Conservation (phyloP, 345 rosid species). For the Ceriops zippeliana region DNA sequence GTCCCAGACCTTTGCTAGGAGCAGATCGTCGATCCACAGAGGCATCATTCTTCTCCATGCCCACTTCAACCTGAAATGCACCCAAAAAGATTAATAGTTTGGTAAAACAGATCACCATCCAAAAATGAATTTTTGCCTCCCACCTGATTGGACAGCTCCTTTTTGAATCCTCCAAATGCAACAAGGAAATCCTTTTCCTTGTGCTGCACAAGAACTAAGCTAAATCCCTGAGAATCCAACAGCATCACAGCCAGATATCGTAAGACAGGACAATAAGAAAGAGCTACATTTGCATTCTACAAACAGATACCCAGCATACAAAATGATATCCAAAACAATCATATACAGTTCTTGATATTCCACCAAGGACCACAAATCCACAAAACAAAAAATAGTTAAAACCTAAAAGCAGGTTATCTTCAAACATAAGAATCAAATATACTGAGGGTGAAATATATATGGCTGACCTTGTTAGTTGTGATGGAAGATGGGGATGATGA, state of each 20-base stretch:
- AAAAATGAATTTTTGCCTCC: constrained; percentile 11
- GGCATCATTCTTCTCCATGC: constrained; percentile 67
- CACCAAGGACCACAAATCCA: background rate
- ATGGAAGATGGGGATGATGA: constrained; percentile 71
- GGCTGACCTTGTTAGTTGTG: constrained; percentile 62
- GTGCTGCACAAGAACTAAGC: constrained; percentile 80
- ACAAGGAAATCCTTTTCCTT: constrained; percentile 90
- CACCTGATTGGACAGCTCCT: constrained; percentile 97
- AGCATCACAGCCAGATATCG: background rate
- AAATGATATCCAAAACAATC: background rate
- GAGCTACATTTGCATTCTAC: background rate
- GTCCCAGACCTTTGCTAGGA: constrained; percentile 48
- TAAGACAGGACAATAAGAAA: background rate
- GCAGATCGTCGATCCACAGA: constrained; percentile 43
- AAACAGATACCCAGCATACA: background rate
- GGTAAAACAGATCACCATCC: background rate
- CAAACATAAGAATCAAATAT: background rate
- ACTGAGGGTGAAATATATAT: background rate
- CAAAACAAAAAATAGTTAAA: background rate
- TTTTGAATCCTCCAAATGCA: constrained; percentile 85
- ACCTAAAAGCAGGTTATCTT: background rate
- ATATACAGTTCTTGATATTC: background rate
- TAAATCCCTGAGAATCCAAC: constrained; percentile 65
- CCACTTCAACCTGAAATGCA: constrained; percentile 67
- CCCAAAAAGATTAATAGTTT: constrained; percentile 4